Evolutionary conservation across 768 basidiomycete genomes (phyloP), one percentile per base, ranked within the genome.

Genomic region (Lentinula detonsa): DNA sequence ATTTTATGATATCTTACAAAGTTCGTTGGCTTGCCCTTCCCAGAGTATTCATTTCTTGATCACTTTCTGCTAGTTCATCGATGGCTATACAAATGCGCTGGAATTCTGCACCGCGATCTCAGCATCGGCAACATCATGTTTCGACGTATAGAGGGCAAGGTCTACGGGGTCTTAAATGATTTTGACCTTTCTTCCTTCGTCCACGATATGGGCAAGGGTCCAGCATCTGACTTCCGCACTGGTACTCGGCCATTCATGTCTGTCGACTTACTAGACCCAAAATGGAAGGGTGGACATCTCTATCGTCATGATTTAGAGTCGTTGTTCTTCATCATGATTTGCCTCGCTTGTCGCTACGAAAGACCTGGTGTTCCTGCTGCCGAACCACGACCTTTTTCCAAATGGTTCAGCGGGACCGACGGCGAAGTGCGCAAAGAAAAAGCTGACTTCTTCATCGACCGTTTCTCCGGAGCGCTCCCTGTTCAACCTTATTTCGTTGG

Each of bases 321-420:
- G 15, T 18, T 46, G 15, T 46, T 46, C 45, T 46, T n/a, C 45
- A n/a, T 46, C 11, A 46, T 46, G 6, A 7, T 46, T 18, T 46
- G 45, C 15, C 45, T 46, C n/a, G 1, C n/a, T 15, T 46, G 45
- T 13, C 37, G 37, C 37, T 39, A 39, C 37, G 37, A 39, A 3
- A 13, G 13, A 39, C 37, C 13, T 8, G 7, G 13, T 13, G 5
- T 8, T 8, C 37, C 37, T 5, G 7, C 9, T 39, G 37, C 42
- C 16, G 16, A 43, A 43, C 42, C 42, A 15, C 16, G 42, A 43
- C 2, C 16, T 0, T 43, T 15, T 13, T 1, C 42, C 5, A 43
- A 43, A 43, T 43, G 42, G 42, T 43, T 43, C 42, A n/a, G 13
- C 16, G 48, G 15, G 61, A 65, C 52, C 60, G 61, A 13, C 61